Base-by-base conservation (phyloP, 768 basidiomycete species). In the Megacollybia marginata region DNA sequence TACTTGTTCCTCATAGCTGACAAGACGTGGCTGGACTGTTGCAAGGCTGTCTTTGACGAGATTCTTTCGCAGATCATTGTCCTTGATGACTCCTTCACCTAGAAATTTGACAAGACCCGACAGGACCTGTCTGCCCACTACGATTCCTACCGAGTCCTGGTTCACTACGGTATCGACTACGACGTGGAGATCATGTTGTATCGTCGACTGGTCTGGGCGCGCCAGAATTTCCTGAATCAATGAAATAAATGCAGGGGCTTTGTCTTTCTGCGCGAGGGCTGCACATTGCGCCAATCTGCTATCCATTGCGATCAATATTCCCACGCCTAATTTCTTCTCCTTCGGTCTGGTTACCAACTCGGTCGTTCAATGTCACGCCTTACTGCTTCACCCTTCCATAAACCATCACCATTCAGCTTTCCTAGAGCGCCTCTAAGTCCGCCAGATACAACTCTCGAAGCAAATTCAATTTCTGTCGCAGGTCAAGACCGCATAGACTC, bases 1-100 rank as follows among this genome's bases (percentile, higher is more conserved):
- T 58, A 92, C 96, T 77, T 96, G 93, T 67, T 97, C 93, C 63
- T 99, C 95, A 59, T 90, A 95, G 64, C 86, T 92, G 54, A 90
- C 91, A 56, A 92, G 78, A 49, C 89, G 75, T 16, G 87, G 81
- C 62, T 91, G 83, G 35, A 88, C 69, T 32, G 79, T 74, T 16
- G 72, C 68, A 33, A 96, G 73, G 0, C 87, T 84, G 38, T 85
- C 82, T 62, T 90, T 75, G 8, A 96, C 81, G 38, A 94, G 75
- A 49, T 75, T 74, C 63, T 88, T 88, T 57, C 79, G 78, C 13
- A 80, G 59, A 9, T 83, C 81, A 12, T 70, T 59, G 57, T 80
- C 69, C 42, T 75, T 68, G 57, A 86, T 70, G 2, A 61, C 64
- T 31, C 78, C 79, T 35, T 80, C 78, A 19, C 72, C 74, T 32